Conservation (phyloP, 2,329 filamentous ascomycete species). For the Akanthomyces dipterigenus region DNA sequence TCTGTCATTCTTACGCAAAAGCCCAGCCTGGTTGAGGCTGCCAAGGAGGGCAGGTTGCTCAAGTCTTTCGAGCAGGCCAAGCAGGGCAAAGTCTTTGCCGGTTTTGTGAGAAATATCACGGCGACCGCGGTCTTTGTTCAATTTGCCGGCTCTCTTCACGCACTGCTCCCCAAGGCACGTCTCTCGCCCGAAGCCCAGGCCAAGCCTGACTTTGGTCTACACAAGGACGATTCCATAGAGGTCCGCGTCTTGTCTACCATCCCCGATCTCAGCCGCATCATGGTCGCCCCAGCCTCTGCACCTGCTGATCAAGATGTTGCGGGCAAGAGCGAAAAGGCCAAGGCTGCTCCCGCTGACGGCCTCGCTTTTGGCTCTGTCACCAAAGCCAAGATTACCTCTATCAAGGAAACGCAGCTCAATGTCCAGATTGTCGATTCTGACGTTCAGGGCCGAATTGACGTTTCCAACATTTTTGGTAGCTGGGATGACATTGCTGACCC, state of each 20-base stretch:
- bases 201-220: constrained; percentile 70
- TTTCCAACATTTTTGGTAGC: constrained; percentile 81
- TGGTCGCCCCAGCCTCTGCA: constrained; percentile 44
- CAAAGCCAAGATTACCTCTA: constrained; percentile 71
- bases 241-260: constrained; percentile 70
- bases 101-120: constrained; percentile 82
- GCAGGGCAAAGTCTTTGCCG: constrained; percentile 61
- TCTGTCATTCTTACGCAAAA: constrained; percentile 76
- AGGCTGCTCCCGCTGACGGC: constrained; percentile 52
- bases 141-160: constrained; percentile 71
- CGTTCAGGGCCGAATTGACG: constrained; percentile 85
- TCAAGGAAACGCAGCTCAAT: constrained; percentile 90
- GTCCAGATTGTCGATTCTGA: constrained; percentile 68
- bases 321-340: constrained; percentile 30
- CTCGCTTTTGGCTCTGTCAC: constrained; percentile 65
- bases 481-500: constrained; percentile 82
- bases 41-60: constrained; percentile 66
- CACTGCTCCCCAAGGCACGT: constrained; percentile 72
- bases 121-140: constrained; percentile 79
- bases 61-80: constrained; percentile 63
- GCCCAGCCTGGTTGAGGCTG: constrained; percentile 69
- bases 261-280: constrained; percentile 60
- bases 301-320: constrained; percentile 38
- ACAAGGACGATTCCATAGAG: constrained; percentile 67
- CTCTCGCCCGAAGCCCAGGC: constrained; percentile 63